phyloP scores from a whole-genome alignment of 106 monocot species.

The Acorus calamus region DNA sequence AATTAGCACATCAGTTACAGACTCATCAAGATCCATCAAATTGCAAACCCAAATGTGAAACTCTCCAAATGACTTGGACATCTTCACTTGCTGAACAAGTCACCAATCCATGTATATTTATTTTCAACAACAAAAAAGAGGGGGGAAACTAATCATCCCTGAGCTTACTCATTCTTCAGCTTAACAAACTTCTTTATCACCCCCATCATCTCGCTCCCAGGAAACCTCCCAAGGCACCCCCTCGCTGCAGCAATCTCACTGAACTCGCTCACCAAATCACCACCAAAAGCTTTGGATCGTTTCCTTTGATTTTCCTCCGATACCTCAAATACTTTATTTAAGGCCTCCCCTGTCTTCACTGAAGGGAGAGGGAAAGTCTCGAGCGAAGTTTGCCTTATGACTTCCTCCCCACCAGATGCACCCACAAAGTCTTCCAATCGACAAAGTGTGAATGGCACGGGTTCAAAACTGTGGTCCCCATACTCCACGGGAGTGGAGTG shows the following conservation, averaged over 20 bases:
- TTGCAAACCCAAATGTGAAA: too few species aligned
- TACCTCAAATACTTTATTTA: slow-evolving; percentile 12
- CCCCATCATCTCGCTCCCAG: slow-evolving; percentile 98
- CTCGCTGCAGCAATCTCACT: slow-evolving; percentile 72
- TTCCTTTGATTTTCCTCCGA: slow-evolving; percentile 1
- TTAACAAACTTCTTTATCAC: slow-evolving; percentile 86
- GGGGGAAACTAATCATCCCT: too few species aligned
- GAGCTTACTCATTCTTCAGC: slow-evolving; percentile 61
- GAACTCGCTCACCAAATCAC: slow-evolving; percentile 63
- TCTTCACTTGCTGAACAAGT: too few species aligned
- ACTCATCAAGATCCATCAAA: too few species aligned
- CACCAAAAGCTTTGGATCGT: slow-evolving; percentile 23
- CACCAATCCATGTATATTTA: too few species aligned
- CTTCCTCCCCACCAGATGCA: slow-evolving; percentile 45
- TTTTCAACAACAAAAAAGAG: too few species aligned
- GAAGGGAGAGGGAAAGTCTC: slow-evolving; percentile 74
- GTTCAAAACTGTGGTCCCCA: slow-evolving; percentile 94
- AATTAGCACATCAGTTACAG: too few species aligned
- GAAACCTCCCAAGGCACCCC: slow-evolving; percentile 85
- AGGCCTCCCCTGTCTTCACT: slow-evolving; percentile 49
- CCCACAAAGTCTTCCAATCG: slow-evolving; percentile 48
- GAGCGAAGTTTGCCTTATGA: slow-evolving; percentile 29
- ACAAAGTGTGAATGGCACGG: slow-evolving; percentile 79
- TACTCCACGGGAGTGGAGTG: slow-evolving; percentile 96
- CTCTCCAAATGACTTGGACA: too few species aligned